Conservation (phyloP, 441 rosid genomes). For the Arabidopsis hybrid region DNA sequence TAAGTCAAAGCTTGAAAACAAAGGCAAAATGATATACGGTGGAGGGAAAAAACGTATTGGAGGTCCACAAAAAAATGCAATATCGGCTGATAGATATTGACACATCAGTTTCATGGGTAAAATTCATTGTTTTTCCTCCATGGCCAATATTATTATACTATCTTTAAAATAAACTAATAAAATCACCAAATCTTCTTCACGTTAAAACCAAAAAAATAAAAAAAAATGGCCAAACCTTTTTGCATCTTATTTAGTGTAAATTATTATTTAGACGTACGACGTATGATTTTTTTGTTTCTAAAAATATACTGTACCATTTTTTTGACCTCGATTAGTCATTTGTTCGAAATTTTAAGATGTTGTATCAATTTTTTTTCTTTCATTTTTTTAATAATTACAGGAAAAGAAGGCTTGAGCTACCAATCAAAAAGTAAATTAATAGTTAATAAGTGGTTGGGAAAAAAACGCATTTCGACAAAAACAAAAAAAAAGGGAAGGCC, state of each 20-base stretch:
- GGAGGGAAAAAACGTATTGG: not conserved
- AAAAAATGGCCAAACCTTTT: too few species aligned
- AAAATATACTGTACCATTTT: too few species aligned
- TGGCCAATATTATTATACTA: too few species aligned
- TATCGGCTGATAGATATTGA: not conserved
- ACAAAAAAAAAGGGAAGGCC: not conserved
- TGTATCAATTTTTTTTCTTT: not conserved
- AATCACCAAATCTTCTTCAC: too few species aligned
- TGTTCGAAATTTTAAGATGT: not conserved
- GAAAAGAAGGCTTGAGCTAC: not conserved
- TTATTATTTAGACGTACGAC: too few species aligned
- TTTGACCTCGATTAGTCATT: not conserved
- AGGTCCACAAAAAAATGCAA: slow-evolving; percentile 7
- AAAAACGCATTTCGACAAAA: too few species aligned
- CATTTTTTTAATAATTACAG: not conserved
- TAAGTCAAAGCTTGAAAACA: slow-evolving; percentile 26
- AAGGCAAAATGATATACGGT: slow-evolving; percentile 1
- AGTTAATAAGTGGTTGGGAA: too few species aligned
- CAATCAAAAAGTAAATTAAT: too few species aligned
- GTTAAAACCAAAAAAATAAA: too few species aligned
- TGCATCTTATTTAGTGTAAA: too few species aligned
- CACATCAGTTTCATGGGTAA: slow-evolving; percentile 6
- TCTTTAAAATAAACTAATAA: too few species aligned
- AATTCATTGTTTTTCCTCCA: not conserved
- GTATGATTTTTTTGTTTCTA: too few species aligned